These are phyloP conservation scores for Pichia phayaonensis DNA, from an alignment of 805 yeast species.

Conservation along the genomic window DNA sequence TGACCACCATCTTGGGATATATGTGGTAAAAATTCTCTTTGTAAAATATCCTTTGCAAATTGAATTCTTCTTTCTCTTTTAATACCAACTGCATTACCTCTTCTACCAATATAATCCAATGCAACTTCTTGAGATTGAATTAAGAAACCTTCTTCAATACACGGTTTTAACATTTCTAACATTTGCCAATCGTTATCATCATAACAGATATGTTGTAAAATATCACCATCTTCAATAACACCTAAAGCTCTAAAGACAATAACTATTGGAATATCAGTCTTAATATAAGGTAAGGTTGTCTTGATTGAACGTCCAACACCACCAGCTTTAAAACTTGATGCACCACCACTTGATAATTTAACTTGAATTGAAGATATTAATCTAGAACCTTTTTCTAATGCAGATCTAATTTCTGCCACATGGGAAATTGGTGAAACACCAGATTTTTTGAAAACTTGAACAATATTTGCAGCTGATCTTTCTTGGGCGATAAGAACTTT, in stretches of 20 bases:
- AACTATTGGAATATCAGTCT: constrained; percentile 94
- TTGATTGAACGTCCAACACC: constrained; percentile 74
- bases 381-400: constrained; percentile 94
- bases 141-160: constrained; percentile 98
- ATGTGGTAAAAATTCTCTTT: constrained; percentile 93
- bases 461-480: constrained; percentile 96
- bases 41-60: constrained; percentile 93
- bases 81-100: constrained; percentile 95
- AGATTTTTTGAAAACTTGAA: constrained; percentile 95
- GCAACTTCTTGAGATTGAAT: constrained; percentile 98
- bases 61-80: constrained; percentile 97
- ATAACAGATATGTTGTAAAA: constrained; percentile 94
- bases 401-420: constrained; percentile 94
- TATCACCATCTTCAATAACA: constrained; percentile 98
- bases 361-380: constrained; percentile 91
- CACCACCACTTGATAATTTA: constrained; percentile 57
- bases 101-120: constrained; percentile 94
- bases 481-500: constrained; percentile 98
- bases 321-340: constrained; percentile 39
- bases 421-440: constrained; percentile 96
- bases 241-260: constrained; percentile 97
- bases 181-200: constrained; percentile 98
- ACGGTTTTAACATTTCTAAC: constrained; percentile 98
- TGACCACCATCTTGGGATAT: constrained; percentile 96
- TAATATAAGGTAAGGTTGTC: constrained; percentile 93